Evolutionary conservation across 2,329 filamentous ascomycete genomes (phyloP), one percentile per base, ranked within the genome.

Genomic region (Verticillium tricorpus): DNA sequence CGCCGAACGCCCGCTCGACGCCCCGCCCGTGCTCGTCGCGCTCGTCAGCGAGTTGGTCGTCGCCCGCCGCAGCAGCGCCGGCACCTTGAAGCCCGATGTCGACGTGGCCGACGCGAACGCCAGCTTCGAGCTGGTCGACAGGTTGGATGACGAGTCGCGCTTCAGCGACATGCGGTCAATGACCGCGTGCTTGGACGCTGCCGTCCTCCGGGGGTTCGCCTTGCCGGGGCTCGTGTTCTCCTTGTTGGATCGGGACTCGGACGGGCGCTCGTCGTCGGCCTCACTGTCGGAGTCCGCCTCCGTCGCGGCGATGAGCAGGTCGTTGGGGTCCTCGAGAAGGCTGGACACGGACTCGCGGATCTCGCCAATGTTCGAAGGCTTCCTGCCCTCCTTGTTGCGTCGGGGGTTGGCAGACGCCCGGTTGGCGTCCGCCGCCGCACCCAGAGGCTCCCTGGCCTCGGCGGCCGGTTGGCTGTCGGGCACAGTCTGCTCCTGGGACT

Each of bases 311-410:
- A 85, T 78, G 66, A 84, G 68, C 17, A 84, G 82, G 61, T 73
- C 69, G 68, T 77, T 67, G 17, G 85, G 83, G 54, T 90, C 86
- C 28, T 96, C 93, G 17, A 97, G 87, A 11, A 97, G 82, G 73
- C 89, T 91, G 5, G 91, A 96, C 7, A 97, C 79, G 0, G 91
- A 92, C 72, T 94, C 87, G 61, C 92, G 88, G 65, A 97, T 90
- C 70, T 97, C 92, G 32, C 88, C 86, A 11, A 96, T 79, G 19
- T 88, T 90, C 5, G 89, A 82, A 0, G 93, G 92, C 68, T 88
- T 92, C 73, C 85, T 86, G 59, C 80, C 81, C 17, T 79, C 78
- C 61, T 81, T 83, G 28, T 85, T 88, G 54, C 89, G 86, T 58
- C 89, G 86, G 58, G 84, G 73, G 64, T 85, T 75, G n/a, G 87